phyloP scores from a whole-genome alignment of 192 early-diverging fungal genomes.

The Phycomyces blakesleeanus region DNA sequence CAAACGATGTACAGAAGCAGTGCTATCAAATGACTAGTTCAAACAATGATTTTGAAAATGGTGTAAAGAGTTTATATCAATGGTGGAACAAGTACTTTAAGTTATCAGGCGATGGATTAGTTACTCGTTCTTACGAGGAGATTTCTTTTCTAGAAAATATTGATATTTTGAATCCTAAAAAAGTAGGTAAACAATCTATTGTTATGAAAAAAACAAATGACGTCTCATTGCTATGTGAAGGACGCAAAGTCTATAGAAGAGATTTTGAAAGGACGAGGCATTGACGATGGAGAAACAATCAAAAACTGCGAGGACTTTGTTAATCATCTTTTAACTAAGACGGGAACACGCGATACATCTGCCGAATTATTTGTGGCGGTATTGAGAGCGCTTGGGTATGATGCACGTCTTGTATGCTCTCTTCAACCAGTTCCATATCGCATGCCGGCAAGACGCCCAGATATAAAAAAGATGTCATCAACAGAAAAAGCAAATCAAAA shows the following conservation, averaged over 20 bases:
- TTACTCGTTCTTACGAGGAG: conserved; percentile 9
- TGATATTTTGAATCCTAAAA: neutral
- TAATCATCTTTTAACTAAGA: conserved; percentile 13
- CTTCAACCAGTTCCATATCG: conserved; percentile 64
- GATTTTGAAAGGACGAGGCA: neutral
- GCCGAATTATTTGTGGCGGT: conserved; percentile 49
- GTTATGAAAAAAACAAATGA: neutral
- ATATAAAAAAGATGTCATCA: conserved; percentile 2
- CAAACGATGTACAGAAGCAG: conserved; percentile 11
- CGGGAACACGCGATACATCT: conserved; percentile 41
- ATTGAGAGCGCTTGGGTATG: conserved; percentile 44
- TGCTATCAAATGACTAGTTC: neutral
- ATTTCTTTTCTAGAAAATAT: neutral
- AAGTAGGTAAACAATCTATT: neutral
- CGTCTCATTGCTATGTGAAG: neutral
- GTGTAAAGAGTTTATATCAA: conserved; percentile 12
- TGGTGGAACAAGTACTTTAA: conserved; percentile 37
- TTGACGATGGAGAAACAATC: conserved; percentile 17
- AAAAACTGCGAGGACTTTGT: conserved; percentile 12
- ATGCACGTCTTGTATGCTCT: conserved; percentile 60
- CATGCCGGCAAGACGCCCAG: conserved; percentile 29
- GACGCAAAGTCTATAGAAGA: neutral
- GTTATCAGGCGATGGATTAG: conserved; percentile 19
- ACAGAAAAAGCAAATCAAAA: conserved; percentile 15
- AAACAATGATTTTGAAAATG: conserved; percentile 7